A percentile compares a stretch with the other conserved stretches of the same genome.
phyloP scores from a whole-genome alignment of 2,329 filamentous ascomycete species.

The Alternaria atra region DNA sequence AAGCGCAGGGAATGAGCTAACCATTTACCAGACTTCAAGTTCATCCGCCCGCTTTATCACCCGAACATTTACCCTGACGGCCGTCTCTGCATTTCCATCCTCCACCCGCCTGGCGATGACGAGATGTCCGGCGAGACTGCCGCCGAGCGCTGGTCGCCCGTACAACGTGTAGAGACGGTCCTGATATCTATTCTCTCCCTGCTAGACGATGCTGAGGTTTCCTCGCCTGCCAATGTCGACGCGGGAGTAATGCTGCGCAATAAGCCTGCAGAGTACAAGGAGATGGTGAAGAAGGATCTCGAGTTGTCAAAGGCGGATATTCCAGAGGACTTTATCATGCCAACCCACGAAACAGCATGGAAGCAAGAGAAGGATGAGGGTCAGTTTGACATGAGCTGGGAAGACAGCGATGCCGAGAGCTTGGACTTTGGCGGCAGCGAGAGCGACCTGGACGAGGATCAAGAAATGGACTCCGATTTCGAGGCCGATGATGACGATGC shows the following conservation, averaged over 20 bases:
- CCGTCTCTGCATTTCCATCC: slow-evolving; percentile 93
- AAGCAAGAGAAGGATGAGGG: slow-evolving; percentile 70
- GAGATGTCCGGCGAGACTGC: slow-evolving; percentile 90
- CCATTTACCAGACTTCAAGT: slow-evolving; percentile 73
- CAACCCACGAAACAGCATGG: slow-evolving; percentile 72
- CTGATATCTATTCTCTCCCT: slow-evolving; percentile 91
- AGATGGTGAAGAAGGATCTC: slow-evolving; percentile 73
- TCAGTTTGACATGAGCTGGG: slow-evolving; percentile 62
- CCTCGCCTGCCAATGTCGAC: slow-evolving; percentile 93
- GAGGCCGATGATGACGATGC: slow-evolving; percentile 59
- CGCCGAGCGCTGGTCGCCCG: slow-evolving; percentile 91
- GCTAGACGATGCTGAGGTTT: slow-evolving; percentile 92
- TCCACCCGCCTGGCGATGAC: slow-evolving; percentile 91
- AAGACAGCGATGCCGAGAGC: slow-evolving; percentile 65
- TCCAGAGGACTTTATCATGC: slow-evolving; percentile 82
- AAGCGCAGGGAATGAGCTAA: slow-evolving; percentile 15
- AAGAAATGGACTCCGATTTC: slow-evolving; percentile 66
- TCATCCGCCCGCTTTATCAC: slow-evolving; percentile 81
- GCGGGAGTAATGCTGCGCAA: slow-evolving; percentile 87
- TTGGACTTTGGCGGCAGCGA: slow-evolving; percentile 73
- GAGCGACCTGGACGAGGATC: slow-evolving; percentile 61
- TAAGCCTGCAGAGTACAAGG: slow-evolving; percentile 73
- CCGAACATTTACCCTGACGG: slow-evolving; percentile 94
- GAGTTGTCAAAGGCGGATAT: slow-evolving; percentile 80
- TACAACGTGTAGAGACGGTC: slow-evolving; percentile 93